Base-by-base conservation (phyloP, 2,329 filamentous ascomycete species). In the Lithohypha guttulata region DNA sequence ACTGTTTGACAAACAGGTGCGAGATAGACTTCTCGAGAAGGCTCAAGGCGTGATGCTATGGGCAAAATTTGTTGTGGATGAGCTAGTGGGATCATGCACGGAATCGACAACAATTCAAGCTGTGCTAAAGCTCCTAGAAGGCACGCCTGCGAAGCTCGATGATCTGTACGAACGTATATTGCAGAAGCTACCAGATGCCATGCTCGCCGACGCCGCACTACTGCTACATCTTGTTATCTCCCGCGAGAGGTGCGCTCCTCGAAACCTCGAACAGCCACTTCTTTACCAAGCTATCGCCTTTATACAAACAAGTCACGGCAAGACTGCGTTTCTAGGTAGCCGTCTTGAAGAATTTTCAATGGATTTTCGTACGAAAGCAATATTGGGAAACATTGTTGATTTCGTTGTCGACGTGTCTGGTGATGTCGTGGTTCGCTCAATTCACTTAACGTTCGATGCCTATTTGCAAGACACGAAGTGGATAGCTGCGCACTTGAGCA, bases 41-140 rank as follows among this genome's bases (percentile, higher is more conserved):
- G 53, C 65, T 0, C 55, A 54, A 1, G 63, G 65, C 0, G 52
- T 70, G 3, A 68, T 70, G 32, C 51, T 69, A 41, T 70, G 66
- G 63, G 60, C 63, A 1, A 55, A 63, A 1, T 47, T 69, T 0
- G 65, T 68, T 3, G 55, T 69, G 1, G 42, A 56, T 5, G 66
- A 68, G 4, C 50, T 72, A 1, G 11, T 44, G 15, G 23, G 34
- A 34, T 19, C 19, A 11, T 27, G 40, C 3, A 22, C 18, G 15
- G 36, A 36, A 22, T 36, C 33, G 13, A 37, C 20, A 11, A 14
- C 30, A 29, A 30, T 19, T 6, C 14, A n/a, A 11, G 25, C 21
- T 8, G 22, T 46, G 15, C 21, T 28, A 13, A 23, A n/a, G 8
- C 18, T 36, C 21, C 18, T 44, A 15, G 18, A 29, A 7, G 14